A percentile compares a stretch with the other conserved stretches of the same genome.
Evolutionary conservation across 2,329 filamentous ascomycete genomes (phyloP).

Genomic region (Chaetothyriales sp.): DNA sequence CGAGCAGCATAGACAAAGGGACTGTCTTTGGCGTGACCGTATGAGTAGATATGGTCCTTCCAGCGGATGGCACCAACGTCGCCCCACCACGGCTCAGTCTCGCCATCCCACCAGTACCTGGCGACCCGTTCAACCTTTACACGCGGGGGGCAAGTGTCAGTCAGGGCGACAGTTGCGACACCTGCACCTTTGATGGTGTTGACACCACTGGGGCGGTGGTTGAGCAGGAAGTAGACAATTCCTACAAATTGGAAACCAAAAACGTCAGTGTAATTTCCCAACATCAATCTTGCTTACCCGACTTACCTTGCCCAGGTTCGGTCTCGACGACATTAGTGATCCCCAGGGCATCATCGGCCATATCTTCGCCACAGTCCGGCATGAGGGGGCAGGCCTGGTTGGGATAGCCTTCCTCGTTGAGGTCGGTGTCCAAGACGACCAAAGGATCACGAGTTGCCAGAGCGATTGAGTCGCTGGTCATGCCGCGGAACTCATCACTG

Average conservation of each 20-base stretch:
- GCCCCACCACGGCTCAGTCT: constrained; percentile 17
- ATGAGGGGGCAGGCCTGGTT: constrained; percentile 8
- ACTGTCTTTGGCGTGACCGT: constrained; percentile 17
- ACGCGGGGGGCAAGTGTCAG: constrained; percentile 5
- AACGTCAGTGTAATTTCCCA: neutral
- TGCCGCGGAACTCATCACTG: constrained; percentile 16
- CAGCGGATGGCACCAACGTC: constrained; percentile 14
- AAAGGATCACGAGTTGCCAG: constrained; percentile 15
- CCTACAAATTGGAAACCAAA: constrained; percentile 1
- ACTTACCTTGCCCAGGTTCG: constrained; percentile 6
- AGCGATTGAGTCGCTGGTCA: constrained; percentile 17
- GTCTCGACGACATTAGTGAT: constrained; percentile 18
- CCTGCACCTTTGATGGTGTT: constrained; percentile 17
- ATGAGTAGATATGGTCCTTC: constrained; percentile 15
- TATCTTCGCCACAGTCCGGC: constrained; percentile 11
- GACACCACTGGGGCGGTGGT: constrained; percentile 15
- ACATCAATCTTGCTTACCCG: constrained; percentile 3
- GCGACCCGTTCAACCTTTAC: constrained; percentile 10
- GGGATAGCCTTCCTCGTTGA: constrained; percentile 14
- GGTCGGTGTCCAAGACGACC: constrained; percentile 12
- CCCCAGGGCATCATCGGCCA: constrained; percentile 12
- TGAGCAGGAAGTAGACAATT: constrained; percentile 17
- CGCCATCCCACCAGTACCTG: constrained; percentile 17
- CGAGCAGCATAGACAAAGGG: constrained; percentile 16
- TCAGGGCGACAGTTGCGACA: constrained; percentile 12